Conservation (phyloP, 1,139 yeast genomes). For the Pichia sp. region DNA sequence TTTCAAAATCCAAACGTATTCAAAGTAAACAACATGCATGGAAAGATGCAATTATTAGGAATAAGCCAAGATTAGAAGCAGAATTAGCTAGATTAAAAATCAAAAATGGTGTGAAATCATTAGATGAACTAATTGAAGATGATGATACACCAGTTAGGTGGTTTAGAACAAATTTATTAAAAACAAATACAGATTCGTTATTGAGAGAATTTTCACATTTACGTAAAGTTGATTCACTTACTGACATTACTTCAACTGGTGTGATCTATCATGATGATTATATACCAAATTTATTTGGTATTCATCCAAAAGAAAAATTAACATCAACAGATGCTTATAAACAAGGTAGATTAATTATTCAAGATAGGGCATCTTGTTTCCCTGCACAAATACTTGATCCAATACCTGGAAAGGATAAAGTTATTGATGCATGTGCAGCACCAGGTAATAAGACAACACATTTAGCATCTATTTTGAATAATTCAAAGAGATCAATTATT, state of each 20-base stretch:
- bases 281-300: conserved; percentile 73
- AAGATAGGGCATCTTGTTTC: conserved; percentile 93
- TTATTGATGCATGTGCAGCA: conserved; percentile 94
- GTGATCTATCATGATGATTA: conserved; percentile 61
- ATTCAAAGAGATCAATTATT: conserved; percentile 40
- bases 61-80: conserved; percentile 74
- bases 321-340: conserved; percentile 62
- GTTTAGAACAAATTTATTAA: conserved; percentile 71
- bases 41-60: conserved; percentile 71
- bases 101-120: conserved; percentile 50
- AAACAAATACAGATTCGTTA: conserved; percentile 38
- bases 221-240: conserved; percentile 39
- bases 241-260: conserved; percentile 45
- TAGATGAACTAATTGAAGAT: conserved; percentile 42
- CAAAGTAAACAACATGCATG: conserved; percentile 86
- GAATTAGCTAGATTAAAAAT: conserved; percentile 75
- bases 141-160: conserved; percentile 84
- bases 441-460: conserved; percentile 98
- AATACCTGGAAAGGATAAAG: conserved; percentile 41
- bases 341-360: conserved; percentile 76
- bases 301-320: conserved; percentile 66
- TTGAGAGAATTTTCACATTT: conserved; percentile 43
- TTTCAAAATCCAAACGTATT: conserved; percentile 72
- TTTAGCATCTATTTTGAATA: conserved; percentile 55
- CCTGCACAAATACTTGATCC: conserved; percentile 82